phyloP scores from a whole-genome alignment of 2,329 filamentous ascomycete species.

The Nannizziopsis barbatae region DNA sequence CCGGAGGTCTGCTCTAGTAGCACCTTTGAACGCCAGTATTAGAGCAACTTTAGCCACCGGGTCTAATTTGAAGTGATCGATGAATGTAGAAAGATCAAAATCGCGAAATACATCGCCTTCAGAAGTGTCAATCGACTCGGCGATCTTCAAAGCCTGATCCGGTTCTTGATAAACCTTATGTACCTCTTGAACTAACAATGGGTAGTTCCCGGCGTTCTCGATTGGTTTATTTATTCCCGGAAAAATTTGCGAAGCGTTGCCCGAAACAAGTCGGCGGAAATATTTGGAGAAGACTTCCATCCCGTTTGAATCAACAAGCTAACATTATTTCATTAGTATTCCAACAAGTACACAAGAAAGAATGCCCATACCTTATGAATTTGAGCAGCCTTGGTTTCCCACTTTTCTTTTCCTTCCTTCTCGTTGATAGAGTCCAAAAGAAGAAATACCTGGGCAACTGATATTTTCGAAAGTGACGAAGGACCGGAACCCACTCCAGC shows the following conservation, averaged over 20 bases:
- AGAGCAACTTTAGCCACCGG: conserved; percentile 77
- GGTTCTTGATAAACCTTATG: conserved; percentile 70
- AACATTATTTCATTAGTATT: conserved; percentile 10
- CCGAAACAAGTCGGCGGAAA: conserved; percentile 81
- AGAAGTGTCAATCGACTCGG: conserved; percentile 79
- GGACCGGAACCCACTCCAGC: conserved; percentile 39
- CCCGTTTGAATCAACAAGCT: conserved; percentile 94
- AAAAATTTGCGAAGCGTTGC: conserved; percentile 87
- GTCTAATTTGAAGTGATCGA: conserved; percentile 92
- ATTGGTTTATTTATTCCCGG: conserved; percentile 61
- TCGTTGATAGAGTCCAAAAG: conserved; percentile 90
- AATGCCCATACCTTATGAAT: conserved; percentile 64
- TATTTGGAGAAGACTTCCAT: conserved; percentile 98
- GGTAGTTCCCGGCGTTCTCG: conserved; percentile 70
- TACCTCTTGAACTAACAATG: conserved; percentile 71
- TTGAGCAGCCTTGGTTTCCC: conserved; percentile 82
- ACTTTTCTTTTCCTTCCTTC: conserved; percentile 83
- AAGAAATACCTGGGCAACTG: conserved; percentile 88
- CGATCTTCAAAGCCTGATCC: conserved; percentile 79
- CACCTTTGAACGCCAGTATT: conserved; percentile 75
- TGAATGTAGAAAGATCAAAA: conserved; percentile 89
- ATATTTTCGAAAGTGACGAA: conserved; percentile 74
- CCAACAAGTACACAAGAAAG: neutral
- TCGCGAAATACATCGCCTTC: conserved; percentile 92
- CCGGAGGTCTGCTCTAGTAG: conserved; percentile 68